Evolutionary conservation across 2,329 filamentous ascomycete species (phyloP).

Genomic region (Metarhizium brunneum): DNA sequence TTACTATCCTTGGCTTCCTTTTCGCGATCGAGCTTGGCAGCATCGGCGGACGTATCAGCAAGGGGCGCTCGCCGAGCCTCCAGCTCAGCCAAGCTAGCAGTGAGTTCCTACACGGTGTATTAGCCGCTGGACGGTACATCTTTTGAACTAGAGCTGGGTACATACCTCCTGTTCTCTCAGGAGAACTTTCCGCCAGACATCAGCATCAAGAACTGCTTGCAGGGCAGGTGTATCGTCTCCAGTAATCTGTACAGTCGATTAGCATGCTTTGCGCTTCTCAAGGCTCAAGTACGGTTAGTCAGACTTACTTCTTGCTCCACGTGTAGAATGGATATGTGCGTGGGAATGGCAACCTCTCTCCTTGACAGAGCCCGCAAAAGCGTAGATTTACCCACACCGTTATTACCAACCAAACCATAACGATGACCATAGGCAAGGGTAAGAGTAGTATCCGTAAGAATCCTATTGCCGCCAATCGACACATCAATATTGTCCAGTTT

Average conservation of each 20-base stretch:
- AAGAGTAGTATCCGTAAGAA: slow-evolving; percentile 81
- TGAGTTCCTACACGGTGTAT: slow-evolving; percentile 54
- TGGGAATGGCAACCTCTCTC: slow-evolving; percentile 89
- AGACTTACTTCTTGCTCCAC: slow-evolving; percentile 83
- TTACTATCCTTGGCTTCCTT: slow-evolving; percentile 86
- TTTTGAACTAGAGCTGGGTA: slow-evolving; percentile 7
- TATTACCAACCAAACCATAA: slow-evolving; percentile 96
- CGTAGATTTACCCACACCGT: slow-evolving; percentile 98
- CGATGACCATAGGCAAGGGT: slow-evolving; percentile 87
- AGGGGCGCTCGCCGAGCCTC: slow-evolving; percentile 69
- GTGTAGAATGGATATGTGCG: slow-evolving; percentile 96
- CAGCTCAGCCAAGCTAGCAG: slow-evolving; percentile 62
- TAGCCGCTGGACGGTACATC: neutral
- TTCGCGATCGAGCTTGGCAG: slow-evolving; percentile 73
- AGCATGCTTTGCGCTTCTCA: neutral
- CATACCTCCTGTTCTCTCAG: slow-evolving; percentile 76
- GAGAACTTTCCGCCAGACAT: slow-evolving; percentile 96
- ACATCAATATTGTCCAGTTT: slow-evolving; percentile 96
- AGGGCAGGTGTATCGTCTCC: slow-evolving; percentile 93
- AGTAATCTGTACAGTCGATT: slow-evolving; percentile 51
- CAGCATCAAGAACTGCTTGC: slow-evolving; percentile 91
- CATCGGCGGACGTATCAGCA: slow-evolving; percentile 88
- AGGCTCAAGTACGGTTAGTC: neutral
- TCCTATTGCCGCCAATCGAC: slow-evolving; percentile 79
- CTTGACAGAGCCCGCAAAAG: slow-evolving; percentile 82